Evolutionary conservation across 768 basidiomycete species (phyloP).

Genomic region (Trametes elegans): DNA sequence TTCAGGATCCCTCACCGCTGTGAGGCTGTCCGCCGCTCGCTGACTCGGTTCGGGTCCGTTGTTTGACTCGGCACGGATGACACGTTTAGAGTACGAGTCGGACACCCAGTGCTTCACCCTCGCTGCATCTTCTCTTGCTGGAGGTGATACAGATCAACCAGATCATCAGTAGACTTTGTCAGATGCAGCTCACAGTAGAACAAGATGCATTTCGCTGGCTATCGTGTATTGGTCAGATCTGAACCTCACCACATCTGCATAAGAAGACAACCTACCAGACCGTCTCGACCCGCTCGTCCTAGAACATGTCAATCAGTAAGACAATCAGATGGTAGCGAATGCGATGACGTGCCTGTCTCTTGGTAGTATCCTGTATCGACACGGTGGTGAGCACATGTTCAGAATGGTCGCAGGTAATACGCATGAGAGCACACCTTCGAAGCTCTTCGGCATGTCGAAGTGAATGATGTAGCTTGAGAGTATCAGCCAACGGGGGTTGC

Average conservation of each 20-base stretch:
- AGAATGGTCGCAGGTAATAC: too few species aligned
- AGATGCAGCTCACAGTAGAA: slow-evolving; percentile 77
- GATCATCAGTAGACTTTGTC: too few species aligned
- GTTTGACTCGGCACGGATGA: slow-evolving; percentile 37
- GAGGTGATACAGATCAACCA: too few species aligned
- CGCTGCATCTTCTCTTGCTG: slow-evolving; percentile 75
- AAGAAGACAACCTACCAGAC: slow-evolving; percentile 43
- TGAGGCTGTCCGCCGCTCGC: slow-evolving; percentile 61
- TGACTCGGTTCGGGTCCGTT: slow-evolving; percentile 65
- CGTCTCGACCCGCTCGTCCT: slow-evolving; percentile 83
- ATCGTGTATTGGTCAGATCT: neutral
- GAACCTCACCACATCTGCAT: too few species aligned
- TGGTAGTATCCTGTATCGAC: slow-evolving; percentile 70
- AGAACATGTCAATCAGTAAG: slow-evolving; percentile 7
- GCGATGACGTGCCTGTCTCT: slow-evolving; percentile 70
- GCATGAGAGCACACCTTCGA: slow-evolving; percentile 62
- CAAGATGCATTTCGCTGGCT: slow-evolving; percentile 80
- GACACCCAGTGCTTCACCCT: slow-evolving; percentile 53
- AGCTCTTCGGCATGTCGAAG: slow-evolving; percentile 78
- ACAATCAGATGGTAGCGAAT: neutral
- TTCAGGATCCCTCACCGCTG: slow-evolving; percentile 46
- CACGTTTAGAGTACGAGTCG: slow-evolving; percentile 44
- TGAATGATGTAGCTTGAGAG: slow-evolving; percentile 67
- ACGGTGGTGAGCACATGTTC: too few species aligned
- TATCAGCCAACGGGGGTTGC: neutral